Conservation (phyloP, 306 rosid species). For the Corylus avellana region DNA sequence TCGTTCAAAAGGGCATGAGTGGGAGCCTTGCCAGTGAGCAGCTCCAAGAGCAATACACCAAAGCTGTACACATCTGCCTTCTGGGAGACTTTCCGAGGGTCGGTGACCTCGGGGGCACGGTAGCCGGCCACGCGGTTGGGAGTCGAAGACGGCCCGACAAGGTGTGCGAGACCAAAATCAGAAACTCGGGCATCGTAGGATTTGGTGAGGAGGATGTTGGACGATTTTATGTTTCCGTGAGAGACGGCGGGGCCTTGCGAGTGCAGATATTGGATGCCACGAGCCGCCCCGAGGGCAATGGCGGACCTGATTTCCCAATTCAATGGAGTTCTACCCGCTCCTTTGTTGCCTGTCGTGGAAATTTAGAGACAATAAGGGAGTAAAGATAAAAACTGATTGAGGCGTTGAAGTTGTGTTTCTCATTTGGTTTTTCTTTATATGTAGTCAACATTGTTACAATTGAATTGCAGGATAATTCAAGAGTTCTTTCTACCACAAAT, state of each 20-base stretch:
- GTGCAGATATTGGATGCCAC: conserved; percentile 59
- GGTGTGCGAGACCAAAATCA: conserved; percentile 67
- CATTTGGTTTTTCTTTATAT: neutral
- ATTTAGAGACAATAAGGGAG: conserved; percentile 10
- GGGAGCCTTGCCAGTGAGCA: conserved; percentile 71
- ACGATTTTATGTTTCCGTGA: conserved; percentile 72
- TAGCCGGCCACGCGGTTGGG: conserved; percentile 64
- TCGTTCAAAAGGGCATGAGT: conserved; percentile 57
- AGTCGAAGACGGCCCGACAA: conserved; percentile 63
- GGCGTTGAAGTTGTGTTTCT: neutral
- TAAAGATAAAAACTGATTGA: conserved; percentile 10
- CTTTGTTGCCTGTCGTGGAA: conserved; percentile 53
- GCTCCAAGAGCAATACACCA: conserved; percentile 66
- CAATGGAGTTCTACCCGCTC: conserved; percentile 61
- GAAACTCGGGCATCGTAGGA: conserved; percentile 62
- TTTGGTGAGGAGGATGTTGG: conserved; percentile 61
- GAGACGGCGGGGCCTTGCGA: conserved; percentile 55
- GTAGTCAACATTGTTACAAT: conserved; percentile 11
- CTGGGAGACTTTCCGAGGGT: conserved; percentile 62
- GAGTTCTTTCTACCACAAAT: neutral
- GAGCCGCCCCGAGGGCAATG: conserved; percentile 67
- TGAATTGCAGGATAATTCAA: conserved; percentile 1
- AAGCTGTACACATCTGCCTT: conserved; percentile 73
- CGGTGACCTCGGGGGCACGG: conserved; percentile 72
- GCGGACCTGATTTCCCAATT: conserved; percentile 62